Conservation (phyloP, 139 green algal species). For the Klebsormidium nitens region DNA sequence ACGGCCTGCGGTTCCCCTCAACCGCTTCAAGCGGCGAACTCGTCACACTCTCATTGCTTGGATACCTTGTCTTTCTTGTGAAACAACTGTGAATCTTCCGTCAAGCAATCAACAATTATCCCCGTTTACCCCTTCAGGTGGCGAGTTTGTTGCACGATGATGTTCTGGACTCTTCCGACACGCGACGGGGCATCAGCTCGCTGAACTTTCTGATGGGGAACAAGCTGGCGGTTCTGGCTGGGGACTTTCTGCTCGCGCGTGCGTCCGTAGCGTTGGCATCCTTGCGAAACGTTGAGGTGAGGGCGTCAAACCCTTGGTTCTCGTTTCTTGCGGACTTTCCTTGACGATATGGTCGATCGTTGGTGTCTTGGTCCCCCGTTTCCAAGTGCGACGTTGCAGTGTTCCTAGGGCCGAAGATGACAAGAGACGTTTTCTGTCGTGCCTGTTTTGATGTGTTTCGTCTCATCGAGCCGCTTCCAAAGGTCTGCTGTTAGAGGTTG, state of each 20-base stretch:
- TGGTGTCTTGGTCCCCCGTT: no score
- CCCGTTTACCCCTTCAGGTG: conserved; percentile 22
- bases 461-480: no score
- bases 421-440: no score
- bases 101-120: neutral
- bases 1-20: no score
- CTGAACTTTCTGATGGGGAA: conserved; percentile 83
- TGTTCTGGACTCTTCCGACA: conserved; percentile 87
- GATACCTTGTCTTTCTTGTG: neutral
- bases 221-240: conserved; percentile 92
- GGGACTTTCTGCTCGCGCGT: conserved; percentile 94
- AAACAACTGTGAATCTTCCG: neutral
- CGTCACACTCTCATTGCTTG: neutral
- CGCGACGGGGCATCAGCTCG: conserved; percentile 68
- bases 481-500: no score
- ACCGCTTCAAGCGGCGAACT: neutral
- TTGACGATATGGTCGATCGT: no score
- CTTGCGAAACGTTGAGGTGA: conserved; percentile 67
- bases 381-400: no score
- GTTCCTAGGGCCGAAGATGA: no score
- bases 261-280: conserved; percentile 84
- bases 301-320: no score
- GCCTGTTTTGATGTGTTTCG: no score
- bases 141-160: conserved; percentile 81
- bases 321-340: no score